Percentiles rank a stretch among this genome's conserved stretches.
Conservation (phyloP, 2,329 filamentous ascomycete genomes). For the Aspergillus sp. region DNA sequence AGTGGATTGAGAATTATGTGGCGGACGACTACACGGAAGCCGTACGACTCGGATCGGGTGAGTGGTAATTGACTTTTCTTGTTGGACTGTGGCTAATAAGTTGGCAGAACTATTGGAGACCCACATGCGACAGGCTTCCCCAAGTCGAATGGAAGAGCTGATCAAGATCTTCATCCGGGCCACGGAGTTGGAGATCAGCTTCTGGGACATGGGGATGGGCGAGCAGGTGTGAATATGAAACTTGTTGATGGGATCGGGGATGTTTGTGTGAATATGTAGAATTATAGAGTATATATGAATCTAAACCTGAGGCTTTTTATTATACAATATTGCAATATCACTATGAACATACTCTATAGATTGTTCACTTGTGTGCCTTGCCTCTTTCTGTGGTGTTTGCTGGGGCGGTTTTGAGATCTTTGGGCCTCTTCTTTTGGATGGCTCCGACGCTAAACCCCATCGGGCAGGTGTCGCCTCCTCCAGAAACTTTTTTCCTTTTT, state of each 20-base stretch:
- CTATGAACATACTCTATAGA: too few relatives aligned
- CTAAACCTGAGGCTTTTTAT: too few relatives aligned
- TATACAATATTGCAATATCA: too few relatives aligned
- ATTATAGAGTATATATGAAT: too few relatives aligned
- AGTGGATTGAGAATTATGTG: slow-evolving; percentile 88
- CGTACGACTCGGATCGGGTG: slow-evolving; percentile 68
- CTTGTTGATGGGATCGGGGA: background rate
- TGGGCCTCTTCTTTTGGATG: slow-evolving; percentile 1
- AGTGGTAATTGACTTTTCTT: slow-evolving; percentile 20
- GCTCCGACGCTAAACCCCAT: slow-evolving; percentile 23
- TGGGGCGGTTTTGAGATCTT: background rate
- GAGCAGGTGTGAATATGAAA: slow-evolving; percentile 11
- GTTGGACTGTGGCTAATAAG: slow-evolving; percentile 8
- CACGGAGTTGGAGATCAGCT: slow-evolving; percentile 74
- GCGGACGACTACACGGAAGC: slow-evolving; percentile 74
- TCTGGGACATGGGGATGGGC: slow-evolving; percentile 67
- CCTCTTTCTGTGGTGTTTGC: background rate
- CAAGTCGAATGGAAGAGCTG: slow-evolving; percentile 73
- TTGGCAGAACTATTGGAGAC: slow-evolving; percentile 68
- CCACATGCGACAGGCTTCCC: slow-evolving; percentile 69
- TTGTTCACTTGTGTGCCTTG: too few relatives aligned
- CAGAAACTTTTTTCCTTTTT: slow-evolving; percentile 18
- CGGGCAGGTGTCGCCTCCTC: slow-evolving; percentile 23
- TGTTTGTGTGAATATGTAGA: background rate
- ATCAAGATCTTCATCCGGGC: slow-evolving; percentile 81